Conservation (phyloP, 257 asterid species). For the Salvia splendens region DNA sequence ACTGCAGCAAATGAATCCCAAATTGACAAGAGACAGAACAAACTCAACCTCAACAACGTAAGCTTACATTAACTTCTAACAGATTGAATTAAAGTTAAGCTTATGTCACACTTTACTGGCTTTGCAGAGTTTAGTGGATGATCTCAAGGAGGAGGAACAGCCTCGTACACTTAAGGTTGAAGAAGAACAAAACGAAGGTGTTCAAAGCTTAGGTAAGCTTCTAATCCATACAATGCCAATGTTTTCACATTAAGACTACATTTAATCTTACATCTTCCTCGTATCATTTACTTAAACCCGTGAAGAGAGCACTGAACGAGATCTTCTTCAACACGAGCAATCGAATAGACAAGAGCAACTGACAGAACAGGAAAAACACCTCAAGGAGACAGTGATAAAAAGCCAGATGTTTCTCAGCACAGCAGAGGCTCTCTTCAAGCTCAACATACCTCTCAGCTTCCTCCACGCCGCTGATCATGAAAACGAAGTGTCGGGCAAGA, state of each 20-base stretch:
- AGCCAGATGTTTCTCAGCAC: slow-evolving; percentile 67
- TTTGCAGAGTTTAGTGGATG: slow-evolving; percentile 45
- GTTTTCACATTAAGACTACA: not conserved
- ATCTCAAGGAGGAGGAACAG: slow-evolving; percentile 33
- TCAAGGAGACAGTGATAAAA: slow-evolving; percentile 64
- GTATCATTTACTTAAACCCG: not conserved
- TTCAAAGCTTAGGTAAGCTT: slow-evolving; percentile 39
- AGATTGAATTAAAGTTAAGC: slow-evolving; percentile 1
- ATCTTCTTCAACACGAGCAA: slow-evolving; percentile 23
- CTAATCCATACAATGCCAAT: slow-evolving; percentile 18
- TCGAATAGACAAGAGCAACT: slow-evolving; percentile 41
- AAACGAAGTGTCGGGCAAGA: slow-evolving; percentile 40
- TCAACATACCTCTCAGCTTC: slow-evolving; percentile 65
- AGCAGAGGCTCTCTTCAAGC: slow-evolving; percentile 86
- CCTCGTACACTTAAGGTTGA: slow-evolving; percentile 27
- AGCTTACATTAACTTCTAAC: slow-evolving; percentile 32
- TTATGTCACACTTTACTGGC: slow-evolving; percentile 30
- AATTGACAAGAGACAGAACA: slow-evolving; percentile 24
- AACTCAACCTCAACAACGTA: slow-evolving; percentile 40
- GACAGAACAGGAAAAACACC: slow-evolving; percentile 70
- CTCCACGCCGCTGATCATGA: slow-evolving; percentile 55
- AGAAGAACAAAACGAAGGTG: slow-evolving; percentile 39
- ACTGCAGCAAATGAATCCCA: slow-evolving; percentile 42
- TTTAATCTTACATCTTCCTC: too few relatives aligned
- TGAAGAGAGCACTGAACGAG: slow-evolving; percentile 31